Evolutionary conservation across 352 stramenopile genomes (phyloP), one percentile per base, ranked within the genome.

Genomic region (Globisporangium barbulae): DNA sequence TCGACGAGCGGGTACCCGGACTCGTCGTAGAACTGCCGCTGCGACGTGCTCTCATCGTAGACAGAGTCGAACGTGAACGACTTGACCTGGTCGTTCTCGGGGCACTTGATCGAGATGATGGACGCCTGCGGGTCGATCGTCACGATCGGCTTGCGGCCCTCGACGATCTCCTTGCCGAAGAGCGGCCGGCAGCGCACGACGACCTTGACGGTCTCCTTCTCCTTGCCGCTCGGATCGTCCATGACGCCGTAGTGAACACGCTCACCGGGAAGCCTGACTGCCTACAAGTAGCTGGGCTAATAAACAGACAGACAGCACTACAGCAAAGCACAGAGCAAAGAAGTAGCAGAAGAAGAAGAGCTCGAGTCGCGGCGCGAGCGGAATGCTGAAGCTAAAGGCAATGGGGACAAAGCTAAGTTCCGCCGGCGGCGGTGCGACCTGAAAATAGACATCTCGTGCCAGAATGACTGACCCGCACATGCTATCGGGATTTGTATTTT

Each of bases 1-100:
- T 97, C 90, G 5, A 97, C 86, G 12, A 97, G 74, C 21, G 87
- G 87, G 63, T 91, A 94, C 21, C 76, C 88, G 6, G 87, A 88
- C 54, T 96, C 87, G 56, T 94, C 84, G 72, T 94, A 94, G 74
- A 94, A 92, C 75, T 91, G 82, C 6, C 80, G 81, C 64, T 94
- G 83, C 17, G 85, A 91, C 17, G 79, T 94, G 59, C 65, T 87
- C 69, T 96, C 85, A 53, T 96, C 90, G 55, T 96, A 97, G n/a
- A 95, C 89, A 22, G 82, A 88, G 68, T 97, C 90, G 62, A 97
- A 97, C 21, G 87, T 94, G 74, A 97, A 97, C 13, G 82, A 81
- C 69, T 96, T 96, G 67, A 84, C 56, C 65, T 91, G 81, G 56
- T 79, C 77, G 60, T 85, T 91, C 21, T 93, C 78, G 0, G 76